Conservation (phyloP, 2,329 filamentous ascomycete species). For the Ceratocystis cubensis region DNA sequence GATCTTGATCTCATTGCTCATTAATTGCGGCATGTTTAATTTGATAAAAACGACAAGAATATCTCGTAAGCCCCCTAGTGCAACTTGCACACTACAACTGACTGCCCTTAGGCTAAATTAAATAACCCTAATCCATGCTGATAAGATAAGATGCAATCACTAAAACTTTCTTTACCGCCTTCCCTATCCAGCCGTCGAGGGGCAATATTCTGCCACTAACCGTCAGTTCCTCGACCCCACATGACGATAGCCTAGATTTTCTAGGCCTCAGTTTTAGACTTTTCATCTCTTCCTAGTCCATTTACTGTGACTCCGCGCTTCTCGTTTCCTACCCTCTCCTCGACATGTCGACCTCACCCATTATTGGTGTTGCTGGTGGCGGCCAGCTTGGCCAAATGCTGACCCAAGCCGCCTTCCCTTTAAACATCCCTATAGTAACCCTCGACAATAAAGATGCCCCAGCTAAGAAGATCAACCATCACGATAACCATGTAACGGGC, state of each 20-base stretch:
- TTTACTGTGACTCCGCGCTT: neutral
- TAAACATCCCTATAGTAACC: conserved; percentile 67
- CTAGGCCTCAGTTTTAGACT: neutral
- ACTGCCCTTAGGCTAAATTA: neutral
- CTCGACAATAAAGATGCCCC: conserved; percentile 66
- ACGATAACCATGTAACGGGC: conserved; percentile 61
- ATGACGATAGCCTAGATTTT: conserved; percentile 20
- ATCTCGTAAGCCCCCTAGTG: neutral
- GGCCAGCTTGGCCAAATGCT: conserved; percentile 90
- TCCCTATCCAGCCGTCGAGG: neutral
- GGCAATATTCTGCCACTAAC: conserved; percentile 16
- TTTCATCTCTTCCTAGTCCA: neutral
- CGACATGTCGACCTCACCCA: conserved; percentile 28
- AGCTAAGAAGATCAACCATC: conserved; percentile 74
- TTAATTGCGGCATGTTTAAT: too few relatives aligned
- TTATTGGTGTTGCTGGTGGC: conserved; percentile 43
- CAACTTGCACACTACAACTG: neutral
- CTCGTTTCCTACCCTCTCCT: neutral
- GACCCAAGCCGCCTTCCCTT: conserved; percentile 62
- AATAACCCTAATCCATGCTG: neutral
- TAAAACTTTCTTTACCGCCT: conserved; percentile 15
- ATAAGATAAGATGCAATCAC: conserved; percentile 15
- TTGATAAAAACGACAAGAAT: too few relatives aligned
- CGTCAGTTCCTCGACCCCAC: conserved; percentile 15
- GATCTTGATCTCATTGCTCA: neutral